Base-by-base conservation (phyloP, 257 asterid species). In the Catharanthus roseus region DNA sequence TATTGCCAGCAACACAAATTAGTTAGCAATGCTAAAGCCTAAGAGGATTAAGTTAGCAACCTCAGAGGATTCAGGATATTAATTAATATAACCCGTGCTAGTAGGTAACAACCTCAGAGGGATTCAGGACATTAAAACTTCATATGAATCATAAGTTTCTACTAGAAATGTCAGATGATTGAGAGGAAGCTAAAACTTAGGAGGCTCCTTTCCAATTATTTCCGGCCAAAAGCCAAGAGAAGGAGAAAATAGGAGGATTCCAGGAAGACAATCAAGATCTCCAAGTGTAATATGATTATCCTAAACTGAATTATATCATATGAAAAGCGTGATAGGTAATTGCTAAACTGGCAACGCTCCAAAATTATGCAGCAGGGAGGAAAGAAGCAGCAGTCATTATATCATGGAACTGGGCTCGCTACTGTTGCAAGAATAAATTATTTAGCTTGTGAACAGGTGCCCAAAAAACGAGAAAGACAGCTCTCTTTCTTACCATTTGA, bases 401-500 rank as follows among this genome's bases (percentile, higher is more conserved):
- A 11, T 44, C 28, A 61, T 45, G 7, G 13, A 61, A 53, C 19
- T 47, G 41, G 4, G 23, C 36, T 10, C 21, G 21, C 50, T 53
- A 54, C 10, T 18, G 29, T 31, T 3, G 13, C n/a, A 23, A 24
- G 4, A 9, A 34, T 61, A 19, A 21, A 62, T 9, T 47, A 18
- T 29, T 44, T 64, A n/a, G 36, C 55, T 53, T 74, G 28, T 33
- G 16, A 29, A 15, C 3, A 65, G 47, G 42, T 39, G 23, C 23
- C 53, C 50, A 28, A 53, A 31, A 42, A 33, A 72, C 23, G 33
- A 36, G 6, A 58, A 36, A 44, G 69, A 42, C 62, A 34, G 68
- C 12, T 13, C 4, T 51, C 13, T 60, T 13, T 16, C 47, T 75
- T 85, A 89, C 97, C 99, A 88, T 77, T 66, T 91, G 97, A 77